Percentiles rank a stretch among this genome's conserved stretches.
phyloP scores from a whole-genome alignment of 2,329 filamentous ascomycete species.

The Xylariaceae sp. region DNA sequence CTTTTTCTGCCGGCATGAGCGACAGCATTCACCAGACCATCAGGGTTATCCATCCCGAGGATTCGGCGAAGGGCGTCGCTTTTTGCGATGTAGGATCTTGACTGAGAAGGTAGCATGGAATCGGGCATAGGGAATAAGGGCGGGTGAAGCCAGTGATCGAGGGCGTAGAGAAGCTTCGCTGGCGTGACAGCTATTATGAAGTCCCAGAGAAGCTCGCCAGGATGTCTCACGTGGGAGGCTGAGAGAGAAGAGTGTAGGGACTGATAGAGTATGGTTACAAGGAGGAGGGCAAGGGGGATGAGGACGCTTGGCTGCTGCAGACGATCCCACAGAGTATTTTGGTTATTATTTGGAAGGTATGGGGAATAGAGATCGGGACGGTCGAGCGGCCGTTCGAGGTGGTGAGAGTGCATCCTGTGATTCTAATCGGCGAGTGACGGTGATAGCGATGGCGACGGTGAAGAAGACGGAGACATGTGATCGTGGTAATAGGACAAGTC shows the following conservation, averaged over 20 bases:
- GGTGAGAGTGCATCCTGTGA: conserved; percentile 47
- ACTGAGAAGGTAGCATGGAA: conserved; percentile 43
- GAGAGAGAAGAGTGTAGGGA: conserved; percentile 38
- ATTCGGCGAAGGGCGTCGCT: conserved; percentile 69
- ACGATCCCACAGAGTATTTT: conserved; percentile 42
- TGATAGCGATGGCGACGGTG: conserved; percentile 20
- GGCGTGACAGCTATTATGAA: conserved; percentile 63
- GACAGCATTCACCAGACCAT: conserved; percentile 61
- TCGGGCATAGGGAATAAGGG: conserved; percentile 49
- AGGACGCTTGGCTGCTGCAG: conserved; percentile 45
- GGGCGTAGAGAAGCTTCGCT: conserved; percentile 59
- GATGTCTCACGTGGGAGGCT: conserved; percentile 44
- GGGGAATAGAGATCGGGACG: conserved; percentile 32
- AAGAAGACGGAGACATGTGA: background rate
- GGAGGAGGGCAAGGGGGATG: conserved; percentile 43
- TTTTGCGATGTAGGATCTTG: conserved; percentile 62
- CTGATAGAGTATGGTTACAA: conserved; percentile 46
- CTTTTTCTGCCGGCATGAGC: conserved; percentile 64
- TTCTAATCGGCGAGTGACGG: background rate
- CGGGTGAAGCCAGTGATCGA: conserved; percentile 61
- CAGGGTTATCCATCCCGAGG: conserved; percentile 61
- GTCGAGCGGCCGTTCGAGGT: conserved; percentile 39
- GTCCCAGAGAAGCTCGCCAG: conserved; percentile 63
- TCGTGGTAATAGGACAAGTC: background rate
- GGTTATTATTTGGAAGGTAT: conserved; percentile 29